Base-by-base conservation (phyloP, 805 yeast genomes). In the Lipomyces orientalis region DNA sequence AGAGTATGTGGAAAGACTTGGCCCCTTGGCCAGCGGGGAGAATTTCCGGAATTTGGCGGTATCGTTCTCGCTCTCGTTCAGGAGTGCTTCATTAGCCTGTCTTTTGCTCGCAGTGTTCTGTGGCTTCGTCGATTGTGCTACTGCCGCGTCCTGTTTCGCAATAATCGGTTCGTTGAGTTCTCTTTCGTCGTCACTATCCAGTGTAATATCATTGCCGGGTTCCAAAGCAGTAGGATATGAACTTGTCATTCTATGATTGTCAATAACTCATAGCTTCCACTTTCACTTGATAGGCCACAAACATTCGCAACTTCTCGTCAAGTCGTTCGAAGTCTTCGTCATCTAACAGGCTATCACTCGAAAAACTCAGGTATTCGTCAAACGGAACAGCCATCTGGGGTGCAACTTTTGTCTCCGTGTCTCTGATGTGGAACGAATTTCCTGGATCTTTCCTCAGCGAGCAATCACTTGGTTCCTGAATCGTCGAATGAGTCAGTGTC, bases 131-230 rank as follows among this genome's bases (percentile, higher is more conserved):
- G 22, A n/a, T n/a, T 43, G 49, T 2, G 49, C 19, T 12, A 14
- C 8, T 16, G 22, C 49, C 10, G 49, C n/a, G 22, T 2, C 49
- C 5, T 43, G 49, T 43, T 43, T 43, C 25, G 49, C 10, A 16
- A 43, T n/a, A 43, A 62, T 56, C 12, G 61, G 61, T 49, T 16
- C 52, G 16, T 19, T 35, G 9, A 64, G 43, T 54, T 59, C 66
- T 22, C 63, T 59, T 16, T 59, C 39, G 29, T 64, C 66, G 35
- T 64, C 66, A 49, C 66, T 64, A 31, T 37, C 51, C 5, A 62
- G 56, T n/a, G 54, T 35, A 22, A 62, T 5, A 49, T 62, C 65
- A 37, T 57, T 49, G 34, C 19, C 56, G 8, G 19, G 37, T 4
- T 31, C 60, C 16, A 43, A 43, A 43, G 7, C 25, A 6, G 49